These are phyloP conservation scores for Spiraea crenata DNA, from an alignment of 331 rosid species.

Conservation along the genomic window DNA sequence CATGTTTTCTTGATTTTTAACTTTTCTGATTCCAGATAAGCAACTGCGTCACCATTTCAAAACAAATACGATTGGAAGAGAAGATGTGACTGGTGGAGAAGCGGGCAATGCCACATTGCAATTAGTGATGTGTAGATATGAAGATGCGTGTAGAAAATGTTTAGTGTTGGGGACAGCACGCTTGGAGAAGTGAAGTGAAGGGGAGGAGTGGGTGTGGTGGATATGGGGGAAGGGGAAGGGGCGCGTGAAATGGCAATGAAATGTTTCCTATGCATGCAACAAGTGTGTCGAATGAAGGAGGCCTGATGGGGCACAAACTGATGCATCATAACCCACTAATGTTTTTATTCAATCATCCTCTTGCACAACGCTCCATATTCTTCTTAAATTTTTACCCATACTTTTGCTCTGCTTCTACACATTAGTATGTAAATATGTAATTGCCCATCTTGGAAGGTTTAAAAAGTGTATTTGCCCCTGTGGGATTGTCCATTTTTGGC, in stretches of 20 bases:
- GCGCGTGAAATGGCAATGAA: constrained; percentile 45
- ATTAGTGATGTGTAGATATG: constrained; percentile 14
- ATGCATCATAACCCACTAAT: constrained; percentile 47
- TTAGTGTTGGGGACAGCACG: constrained; percentile 35
- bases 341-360: constrained; percentile 49
- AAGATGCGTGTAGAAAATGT: not conserved
- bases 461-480: constrained; percentile 21
- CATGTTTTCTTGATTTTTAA: too few species aligned
- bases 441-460: constrained; percentile 37
- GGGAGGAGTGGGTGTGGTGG: constrained; percentile 15
- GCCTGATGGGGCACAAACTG: constrained; percentile 48
- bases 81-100: constrained; percentile 17
- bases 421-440: constrained; percentile 17
- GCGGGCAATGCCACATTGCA: constrained; percentile 26
- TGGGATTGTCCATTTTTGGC: constrained; percentile 33
- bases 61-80: constrained; percentile 5
- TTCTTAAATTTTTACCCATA: constrained; percentile 48
- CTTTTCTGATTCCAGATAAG: too few species aligned
- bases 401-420: constrained; percentile 26
- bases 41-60: too few species aligned
- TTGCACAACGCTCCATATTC: constrained; percentile 36
- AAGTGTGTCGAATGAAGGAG: constrained; percentile 49
- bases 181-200: constrained; percentile 40
- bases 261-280: constrained; percentile 65
- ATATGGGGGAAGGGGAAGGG: constrained; percentile 53